phyloP scores from a whole-genome alignment of 2,329 filamentous ascomycete genomes.

The Septoria petroselini region DNA sequence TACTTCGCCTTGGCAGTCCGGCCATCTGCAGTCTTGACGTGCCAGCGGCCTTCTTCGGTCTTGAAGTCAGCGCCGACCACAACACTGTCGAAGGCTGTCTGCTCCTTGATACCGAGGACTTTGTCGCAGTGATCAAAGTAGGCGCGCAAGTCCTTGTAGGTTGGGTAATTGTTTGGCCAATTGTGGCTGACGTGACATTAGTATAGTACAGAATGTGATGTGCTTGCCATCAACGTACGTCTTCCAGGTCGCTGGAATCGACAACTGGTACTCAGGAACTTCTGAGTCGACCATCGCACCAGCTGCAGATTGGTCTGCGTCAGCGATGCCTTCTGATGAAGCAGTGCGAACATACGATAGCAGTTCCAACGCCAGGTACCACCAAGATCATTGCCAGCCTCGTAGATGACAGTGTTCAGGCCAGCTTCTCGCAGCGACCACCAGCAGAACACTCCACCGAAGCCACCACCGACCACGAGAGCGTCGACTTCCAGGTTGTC shows the following conservation, averaged over 20 bases:
- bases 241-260: constrained; percentile 46
- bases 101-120: constrained; percentile 54
- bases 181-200: constrained; percentile 15
- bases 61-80: constrained; percentile 56
- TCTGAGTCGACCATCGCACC: constrained; percentile 49
- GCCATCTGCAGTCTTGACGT: constrained; percentile 52
- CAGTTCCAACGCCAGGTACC: constrained; percentile 49
- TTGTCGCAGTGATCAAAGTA: constrained; percentile 63
- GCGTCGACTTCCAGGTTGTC: constrained; percentile 32
- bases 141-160: constrained; percentile 45
- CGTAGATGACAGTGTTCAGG: constrained; percentile 37
- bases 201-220: neutral
- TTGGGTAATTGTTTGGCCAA: constrained; percentile 27
- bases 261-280: constrained; percentile 49
- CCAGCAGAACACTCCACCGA: constrained; percentile 45
- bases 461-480: constrained; percentile 41
- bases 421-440: constrained; percentile 28
- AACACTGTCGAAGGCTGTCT: constrained; percentile 52
- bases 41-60: constrained; percentile 49
- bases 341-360: constrained; percentile 38
- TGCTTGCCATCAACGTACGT: constrained; percentile 37
- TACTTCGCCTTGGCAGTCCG: constrained; percentile 52
- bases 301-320: constrained; percentile 32
- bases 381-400: constrained; percentile 39
- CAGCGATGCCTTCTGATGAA: neutral